Evolutionary conservation across 352 stramenopile species (phyloP), one percentile per base, ranked within the genome.

Genomic region (Pythium insidiosum): DNA sequence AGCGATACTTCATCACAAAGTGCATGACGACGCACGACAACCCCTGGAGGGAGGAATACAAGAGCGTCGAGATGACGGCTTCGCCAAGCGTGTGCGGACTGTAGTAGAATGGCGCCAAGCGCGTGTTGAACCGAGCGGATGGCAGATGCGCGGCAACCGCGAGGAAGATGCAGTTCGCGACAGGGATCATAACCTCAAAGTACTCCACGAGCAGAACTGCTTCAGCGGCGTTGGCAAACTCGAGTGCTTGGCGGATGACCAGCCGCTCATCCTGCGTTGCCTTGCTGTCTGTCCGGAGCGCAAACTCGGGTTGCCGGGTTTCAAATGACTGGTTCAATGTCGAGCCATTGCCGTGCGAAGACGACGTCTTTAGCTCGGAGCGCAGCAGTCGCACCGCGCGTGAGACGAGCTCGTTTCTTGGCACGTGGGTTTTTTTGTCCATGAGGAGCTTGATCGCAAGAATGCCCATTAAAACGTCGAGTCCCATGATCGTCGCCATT

Each of bases 161-260:
- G 13, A 63, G 6, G 35, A 58, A 63, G 5, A 53, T 16, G 10
- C 7, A 16, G 31, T 58, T 63, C 22, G 56, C 18, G 2, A 63
- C 22, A 18, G 55, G 55, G n/a, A 63, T 40, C 21, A 33, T 26
- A 13, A 63, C 44, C 29, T 58, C 55, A 2, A 58, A 38, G 35
- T 63, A 63, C 45, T 63, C 48, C 34, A 58, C 45, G 20, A 63
- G 49, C 19, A 63, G 28, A 24, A 63, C 58, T 2, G 38, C 34
- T n/a, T 63, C 55, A 15, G 55, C 55, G 13, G 50, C 45, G 24
- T 28, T 4, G 1, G 36, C 26, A 1, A 54, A 9, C 9, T 55
- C n/a, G 11, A 63, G 44, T 10, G 55, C 47, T n/a, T 58, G 43
- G 28, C 39, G 25, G 10, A 58, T 15, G 33, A 58, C 16, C 13